These are phyloP conservation scores for Fusarium austroafricanum DNA, from an alignment of 2,329 filamentous ascomycete species.

Conservation along the genomic window DNA sequence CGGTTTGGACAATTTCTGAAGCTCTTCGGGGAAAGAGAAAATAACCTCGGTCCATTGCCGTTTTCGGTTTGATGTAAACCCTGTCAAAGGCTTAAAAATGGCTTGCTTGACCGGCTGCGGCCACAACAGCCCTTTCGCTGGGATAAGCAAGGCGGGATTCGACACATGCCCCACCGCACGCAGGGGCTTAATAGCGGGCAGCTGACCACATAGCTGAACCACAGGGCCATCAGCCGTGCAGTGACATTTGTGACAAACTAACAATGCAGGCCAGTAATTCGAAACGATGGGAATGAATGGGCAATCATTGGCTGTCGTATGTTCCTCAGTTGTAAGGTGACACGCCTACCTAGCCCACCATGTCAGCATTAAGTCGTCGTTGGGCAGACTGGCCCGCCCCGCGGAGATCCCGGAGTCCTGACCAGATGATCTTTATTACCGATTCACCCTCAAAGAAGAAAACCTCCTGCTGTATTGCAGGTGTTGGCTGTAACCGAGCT, in stretches of 20 bases:
- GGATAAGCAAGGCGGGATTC: background rate
- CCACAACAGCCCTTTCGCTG: background rate
- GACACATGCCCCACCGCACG: background rate
- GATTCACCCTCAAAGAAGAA: background rate
- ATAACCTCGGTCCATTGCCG: too few relatives aligned
- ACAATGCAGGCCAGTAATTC: too few relatives aligned
- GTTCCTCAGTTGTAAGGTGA: background rate
- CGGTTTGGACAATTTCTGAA: too few relatives aligned
- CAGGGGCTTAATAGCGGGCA: background rate
- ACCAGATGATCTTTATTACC: background rate
- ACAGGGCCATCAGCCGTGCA: background rate
- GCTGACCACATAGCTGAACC: background rate
- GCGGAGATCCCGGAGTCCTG: background rate
- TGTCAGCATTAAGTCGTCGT: background rate
- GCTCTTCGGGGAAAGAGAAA: too few relatives aligned
- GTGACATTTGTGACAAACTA: background rate
- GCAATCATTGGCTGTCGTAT: background rate
- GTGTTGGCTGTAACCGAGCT: too few relatives aligned
- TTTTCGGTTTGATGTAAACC: background rate
- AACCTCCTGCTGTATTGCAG: too few relatives aligned
- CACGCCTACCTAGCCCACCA: background rate
- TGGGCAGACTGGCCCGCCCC: background rate
- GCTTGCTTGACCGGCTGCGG: background rate
- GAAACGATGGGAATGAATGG: background rate
- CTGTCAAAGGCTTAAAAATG: background rate